Conservation (phyloP, 2,329 filamentous ascomycete species). For the Neonectria hederae region DNA sequence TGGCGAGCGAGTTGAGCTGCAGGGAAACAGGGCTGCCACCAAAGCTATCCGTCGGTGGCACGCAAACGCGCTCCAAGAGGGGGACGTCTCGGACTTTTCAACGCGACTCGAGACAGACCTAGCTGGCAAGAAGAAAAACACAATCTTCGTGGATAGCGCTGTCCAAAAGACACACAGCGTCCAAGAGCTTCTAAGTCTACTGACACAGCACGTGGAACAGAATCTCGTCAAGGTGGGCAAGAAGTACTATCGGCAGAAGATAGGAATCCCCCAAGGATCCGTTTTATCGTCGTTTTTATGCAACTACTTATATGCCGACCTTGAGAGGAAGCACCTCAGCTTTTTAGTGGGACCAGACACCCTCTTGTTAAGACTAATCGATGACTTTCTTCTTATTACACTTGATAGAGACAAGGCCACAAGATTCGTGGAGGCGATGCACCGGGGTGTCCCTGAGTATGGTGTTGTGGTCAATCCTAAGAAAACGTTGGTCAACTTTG, state of each 20-base stretch:
- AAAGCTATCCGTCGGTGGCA: constrained; percentile 62
- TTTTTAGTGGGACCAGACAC: constrained; percentile 70
- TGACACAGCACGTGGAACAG: constrained; percentile 81
- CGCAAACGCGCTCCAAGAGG: constrained; percentile 57
- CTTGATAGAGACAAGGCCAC: constrained; percentile 72
- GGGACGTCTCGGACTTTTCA: constrained; percentile 55
- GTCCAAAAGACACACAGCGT: constrained; percentile 66
- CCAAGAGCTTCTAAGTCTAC: constrained; percentile 71
- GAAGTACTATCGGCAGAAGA: constrained; percentile 85
- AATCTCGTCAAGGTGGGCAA: constrained; percentile 92
- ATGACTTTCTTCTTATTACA: constrained; percentile 93
- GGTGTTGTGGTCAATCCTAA: constrained; percentile 79
- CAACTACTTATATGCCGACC: constrained; percentile 94
- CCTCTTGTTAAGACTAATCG: constrained; percentile 82
- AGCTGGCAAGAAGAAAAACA: constrained; percentile 65
- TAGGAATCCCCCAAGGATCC: constrained; percentile 93
- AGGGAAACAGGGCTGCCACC: constrained; percentile 34
- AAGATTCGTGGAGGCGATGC: constrained; percentile 82
- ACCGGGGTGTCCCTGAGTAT: constrained; percentile 79
- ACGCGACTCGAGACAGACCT: constrained; percentile 54
- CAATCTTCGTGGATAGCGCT: constrained; percentile 79
- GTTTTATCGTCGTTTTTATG: constrained; percentile 87
- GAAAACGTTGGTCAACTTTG: constrained; percentile 90
- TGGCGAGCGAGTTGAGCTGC: constrained; percentile 42
- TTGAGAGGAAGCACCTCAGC: constrained; percentile 74